Percentiles rank a stretch among this genome's conserved stretches.
Conservation (phyloP, 1,284 basidiomycete genomes). For the Puccinia horiana region DNA sequence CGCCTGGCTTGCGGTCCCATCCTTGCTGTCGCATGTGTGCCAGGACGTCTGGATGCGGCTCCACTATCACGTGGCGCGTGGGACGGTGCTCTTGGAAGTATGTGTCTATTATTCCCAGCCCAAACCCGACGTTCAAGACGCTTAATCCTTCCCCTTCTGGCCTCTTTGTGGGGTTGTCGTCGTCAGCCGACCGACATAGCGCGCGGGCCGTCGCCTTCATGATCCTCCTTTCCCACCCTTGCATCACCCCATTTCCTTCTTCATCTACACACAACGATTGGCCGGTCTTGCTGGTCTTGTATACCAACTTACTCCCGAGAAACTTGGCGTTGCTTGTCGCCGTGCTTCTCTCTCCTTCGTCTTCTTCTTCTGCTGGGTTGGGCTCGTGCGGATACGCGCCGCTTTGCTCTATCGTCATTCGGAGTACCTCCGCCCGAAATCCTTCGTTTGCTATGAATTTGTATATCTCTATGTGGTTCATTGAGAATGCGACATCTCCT, state of each 20-base stretch:
- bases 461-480: conserved; percentile 75
- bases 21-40: conserved; percentile 72
- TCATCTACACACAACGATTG: conserved; percentile 41
- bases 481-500: conserved; percentile 80
- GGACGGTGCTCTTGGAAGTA: conserved; percentile 59
- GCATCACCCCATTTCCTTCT: conserved; percentile 48
- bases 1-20: conserved; percentile 76
- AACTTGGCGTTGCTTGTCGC: conserved; percentile 75
- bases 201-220: conserved; percentile 22
- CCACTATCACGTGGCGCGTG: conserved; percentile 81
- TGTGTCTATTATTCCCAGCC: conserved; percentile 31
- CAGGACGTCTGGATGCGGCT: conserved; percentile 90
- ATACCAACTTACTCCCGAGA: conserved; percentile 71
- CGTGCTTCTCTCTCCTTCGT: conserved; percentile 61
- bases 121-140: conserved; percentile 44
- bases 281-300: conserved; percentile 55
- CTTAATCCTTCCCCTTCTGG: neutral
- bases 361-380: conserved; percentile 48
- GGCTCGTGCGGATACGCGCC: too few relatives aligned
- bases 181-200: too few relatives aligned
- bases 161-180: neutral
- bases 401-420: conserved; percentile 53
- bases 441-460: conserved; percentile 78
- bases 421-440: conserved; percentile 64
- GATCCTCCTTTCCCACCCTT: conserved; percentile 41